These are phyloP conservation scores for Suzukiozyma palmioleophila DNA, from an alignment of 1,139 yeast genomes.

Conservation along the genomic window DNA sequence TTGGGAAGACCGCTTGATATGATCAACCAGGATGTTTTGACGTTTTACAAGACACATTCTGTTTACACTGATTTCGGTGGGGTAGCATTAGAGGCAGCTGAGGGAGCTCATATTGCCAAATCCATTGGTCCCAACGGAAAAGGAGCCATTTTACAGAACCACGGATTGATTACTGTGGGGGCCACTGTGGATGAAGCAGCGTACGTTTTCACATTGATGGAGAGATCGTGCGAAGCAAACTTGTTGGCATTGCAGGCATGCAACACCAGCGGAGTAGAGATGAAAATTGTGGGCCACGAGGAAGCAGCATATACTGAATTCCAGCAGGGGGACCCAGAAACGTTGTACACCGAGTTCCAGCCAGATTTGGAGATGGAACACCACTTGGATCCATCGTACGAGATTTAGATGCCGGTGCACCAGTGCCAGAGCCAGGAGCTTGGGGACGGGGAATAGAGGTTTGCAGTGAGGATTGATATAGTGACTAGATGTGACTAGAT, in stretches of 20 bases:
- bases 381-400: slow-evolving; percentile 18
- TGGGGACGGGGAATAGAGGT: too few species aligned
- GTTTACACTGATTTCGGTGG: slow-evolving; percentile 76
- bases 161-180: slow-evolving; percentile 77
- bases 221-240: slow-evolving; percentile 69
- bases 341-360: slow-evolving; percentile 70
- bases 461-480: too few species aligned
- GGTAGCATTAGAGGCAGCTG: slow-evolving; percentile 70
- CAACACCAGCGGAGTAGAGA: slow-evolving; percentile 27
- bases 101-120: slow-evolving; percentile 63
- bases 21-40: slow-evolving; percentile 76
- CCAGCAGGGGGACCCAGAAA: slow-evolving; percentile 61
- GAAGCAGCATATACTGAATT: slow-evolving; percentile 68
- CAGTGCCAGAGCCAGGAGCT: too few species aligned
- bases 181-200: slow-evolving; percentile 82
- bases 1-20: slow-evolving; percentile 71
- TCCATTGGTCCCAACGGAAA: slow-evolving; percentile 59
- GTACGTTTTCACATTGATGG: slow-evolving; percentile 62
- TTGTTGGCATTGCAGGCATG: slow-evolving; percentile 61
- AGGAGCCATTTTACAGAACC: slow-evolving; percentile 68
- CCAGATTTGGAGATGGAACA: slow-evolving; percentile 43
- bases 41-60: slow-evolving; percentile 60
- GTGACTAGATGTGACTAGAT: too few species aligned
- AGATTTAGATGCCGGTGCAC: slow-evolving; percentile 7
- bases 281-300: slow-evolving; percentile 48